Evolutionary conservation across 75 land plant species (phyloP), one percentile per base, ranked within the genome.

Genomic region (Sequoiadendron giganteum): DNA sequence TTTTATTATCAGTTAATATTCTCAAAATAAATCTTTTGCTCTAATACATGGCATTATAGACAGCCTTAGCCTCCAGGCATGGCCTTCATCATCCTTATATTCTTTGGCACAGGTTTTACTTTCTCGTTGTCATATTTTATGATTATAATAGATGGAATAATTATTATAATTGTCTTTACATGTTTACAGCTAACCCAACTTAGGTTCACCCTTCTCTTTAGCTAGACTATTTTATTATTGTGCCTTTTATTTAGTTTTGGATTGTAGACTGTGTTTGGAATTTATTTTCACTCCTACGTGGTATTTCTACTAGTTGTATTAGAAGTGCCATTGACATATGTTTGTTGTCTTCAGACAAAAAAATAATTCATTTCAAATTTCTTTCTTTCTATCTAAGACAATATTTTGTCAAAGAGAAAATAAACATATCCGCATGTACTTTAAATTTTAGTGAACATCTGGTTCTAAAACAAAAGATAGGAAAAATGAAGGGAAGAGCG

Each of bases 401-500:
- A 0, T 52, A 21, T 19, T 21, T 28, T 58, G 28, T 25, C 25
- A 65, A 21, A 3, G 28, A 65, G 70, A 65, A 65, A 25, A 7
- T 0, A 65, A 65, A 25, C 6, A 65, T 6, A 65, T 25, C n/a
- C 70, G 5, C 28, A 65, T 65, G n/a, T 65, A 18, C 6, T 21
- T 65, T 7, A 28, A 32, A 18, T 40, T 79, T 79, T 79, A 79
- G 43, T 40, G 45, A 79, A 25, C 40, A 40, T 76, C 39, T 76
- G 52, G 40, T 49, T 49, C 15, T 34, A 7, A 32, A 85, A 48
- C 72, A 32, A 85, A 48, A 65, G 1, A 54, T 19, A 56, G 28
- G 9, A 85, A 56, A 88, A 54, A 55, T 34, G 65, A 83, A 81
- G 10, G 56, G 56, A 85, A 15, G 30, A 4, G 38, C 75, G 85